phyloP scores from a whole-genome alignment of 2,329 filamentous ascomycete genomes.

The Paecilomyces formosus region DNA sequence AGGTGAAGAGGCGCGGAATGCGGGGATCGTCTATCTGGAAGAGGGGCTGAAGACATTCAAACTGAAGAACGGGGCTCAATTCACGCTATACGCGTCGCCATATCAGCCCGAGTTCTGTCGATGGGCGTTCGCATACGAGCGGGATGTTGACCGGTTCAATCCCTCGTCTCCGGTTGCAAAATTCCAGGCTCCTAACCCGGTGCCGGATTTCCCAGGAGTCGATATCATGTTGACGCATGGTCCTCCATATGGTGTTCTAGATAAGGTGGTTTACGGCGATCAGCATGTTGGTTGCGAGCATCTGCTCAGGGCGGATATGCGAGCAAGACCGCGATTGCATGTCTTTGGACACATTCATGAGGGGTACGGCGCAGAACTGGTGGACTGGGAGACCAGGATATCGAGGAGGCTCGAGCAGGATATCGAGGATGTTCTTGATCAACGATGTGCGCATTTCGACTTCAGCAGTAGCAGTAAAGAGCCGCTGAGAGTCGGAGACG shows the following conservation, averaged over 20 bases:
- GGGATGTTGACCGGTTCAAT: slow-evolving; percentile 47
- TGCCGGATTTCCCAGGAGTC: slow-evolving; percentile 38
- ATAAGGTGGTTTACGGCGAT: slow-evolving; percentile 26
- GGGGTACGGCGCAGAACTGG: slow-evolving; percentile 41
- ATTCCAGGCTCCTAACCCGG: slow-evolving; percentile 24
- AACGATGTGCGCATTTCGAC: slow-evolving; percentile 27
- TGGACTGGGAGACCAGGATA: slow-evolving; percentile 12
- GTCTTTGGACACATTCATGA: slow-evolving; percentile 59
- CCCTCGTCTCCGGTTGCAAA: slow-evolving; percentile 16
- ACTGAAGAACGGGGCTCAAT: slow-evolving; percentile 41
- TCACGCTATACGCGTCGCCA: slow-evolving; percentile 45
- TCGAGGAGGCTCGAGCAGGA: slow-evolving; percentile 15
- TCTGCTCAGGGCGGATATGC: slow-evolving; percentile 44
- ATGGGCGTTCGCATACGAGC: slow-evolving; percentile 50
- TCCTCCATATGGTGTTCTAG: slow-evolving; percentile 46
- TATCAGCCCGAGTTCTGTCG: slow-evolving; percentile 51
- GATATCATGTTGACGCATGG: slow-evolving; percentile 58
- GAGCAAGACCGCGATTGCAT: slow-evolving; percentile 48
- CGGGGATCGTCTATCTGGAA: slow-evolving; percentile 49
- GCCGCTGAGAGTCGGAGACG: slow-evolving; percentile 36
- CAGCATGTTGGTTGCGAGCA: slow-evolving; percentile 48
- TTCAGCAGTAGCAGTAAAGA: slow-evolving; percentile 17
- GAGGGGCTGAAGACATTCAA: slow-evolving; percentile 44
- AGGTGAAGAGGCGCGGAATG: slow-evolving; percentile 32
- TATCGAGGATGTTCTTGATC: slow-evolving; percentile 19